A percentile compares a stretch with the other conserved stretches of the same genome.
phyloP scores from a whole-genome alignment of 2,329 filamentous ascomycete species.

The Ophiocordyceps sinensis region DNA sequence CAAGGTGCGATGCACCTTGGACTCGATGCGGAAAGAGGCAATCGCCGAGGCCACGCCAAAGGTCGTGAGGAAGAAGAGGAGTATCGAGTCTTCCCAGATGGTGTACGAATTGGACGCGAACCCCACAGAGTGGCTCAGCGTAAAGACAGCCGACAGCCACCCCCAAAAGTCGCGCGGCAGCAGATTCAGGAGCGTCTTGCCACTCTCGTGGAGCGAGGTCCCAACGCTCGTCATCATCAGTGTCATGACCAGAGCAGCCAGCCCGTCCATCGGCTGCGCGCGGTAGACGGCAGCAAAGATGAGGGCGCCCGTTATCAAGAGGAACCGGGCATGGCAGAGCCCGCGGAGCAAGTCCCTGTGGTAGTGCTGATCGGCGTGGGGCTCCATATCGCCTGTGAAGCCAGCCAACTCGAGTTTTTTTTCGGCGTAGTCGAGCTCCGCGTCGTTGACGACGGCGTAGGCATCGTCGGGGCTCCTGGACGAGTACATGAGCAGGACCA shows the following conservation, averaged over 20 bases:
- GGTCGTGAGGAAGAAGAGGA: conserved; percentile 79
- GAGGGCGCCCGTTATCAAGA: conserved; percentile 15
- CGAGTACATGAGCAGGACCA: conserved; percentile 60
- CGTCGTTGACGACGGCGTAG: conserved; percentile 36
- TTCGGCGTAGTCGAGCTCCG: conserved; percentile 45
- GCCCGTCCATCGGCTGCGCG: conserved; percentile 16
- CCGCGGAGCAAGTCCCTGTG: conserved; percentile 20
- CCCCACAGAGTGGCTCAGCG: conserved; percentile 74
- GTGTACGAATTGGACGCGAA: conserved; percentile 98
- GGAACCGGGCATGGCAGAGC: conserved; percentile 18
- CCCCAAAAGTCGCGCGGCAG: conserved; percentile 72
- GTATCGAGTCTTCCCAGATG: conserved; percentile 94
- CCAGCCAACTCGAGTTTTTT: conserved; percentile 36
- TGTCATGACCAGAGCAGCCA: conserved; percentile 23
- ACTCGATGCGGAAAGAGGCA: conserved; percentile 59
- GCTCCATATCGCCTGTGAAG: conserved; percentile 21
- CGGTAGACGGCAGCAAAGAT: conserved; percentile 16
- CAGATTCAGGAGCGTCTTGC: conserved; percentile 33
- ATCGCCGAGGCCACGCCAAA: conserved; percentile 67
- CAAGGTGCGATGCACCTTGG: conserved; percentile 52
- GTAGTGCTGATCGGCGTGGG: conserved; percentile 21
- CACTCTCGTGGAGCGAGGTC: conserved; percentile 25
- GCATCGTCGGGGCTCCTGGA: conserved; percentile 41
- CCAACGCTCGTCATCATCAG: conserved; percentile 26
- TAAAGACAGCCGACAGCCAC: conserved; percentile 71